These are phyloP conservation scores for Penicillium sp. DNA, from an alignment of 2,329 filamentous ascomycete genomes.

Conservation along the genomic window DNA sequence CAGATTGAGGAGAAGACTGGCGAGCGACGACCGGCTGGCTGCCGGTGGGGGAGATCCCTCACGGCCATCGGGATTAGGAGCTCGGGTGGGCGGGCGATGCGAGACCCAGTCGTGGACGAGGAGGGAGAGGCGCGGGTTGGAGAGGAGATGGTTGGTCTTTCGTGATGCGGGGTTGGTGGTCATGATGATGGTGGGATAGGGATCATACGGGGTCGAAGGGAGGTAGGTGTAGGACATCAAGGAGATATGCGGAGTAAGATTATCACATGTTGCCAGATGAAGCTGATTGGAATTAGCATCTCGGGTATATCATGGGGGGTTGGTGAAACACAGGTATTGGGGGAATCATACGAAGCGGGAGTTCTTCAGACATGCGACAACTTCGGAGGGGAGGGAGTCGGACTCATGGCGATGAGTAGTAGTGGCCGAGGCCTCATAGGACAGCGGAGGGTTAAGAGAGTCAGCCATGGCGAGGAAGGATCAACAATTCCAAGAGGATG, in stretches of 20 bases:
- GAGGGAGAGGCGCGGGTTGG: constrained; percentile 85
- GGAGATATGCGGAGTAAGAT: constrained; percentile 85
- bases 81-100: constrained; percentile 79
- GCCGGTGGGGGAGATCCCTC: constrained; percentile 68
- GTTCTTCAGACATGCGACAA: constrained; percentile 89
- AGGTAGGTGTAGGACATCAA: constrained; percentile 99
- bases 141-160: constrained; percentile 75
- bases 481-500: background rate
- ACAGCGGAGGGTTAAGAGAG: constrained; percentile 67
- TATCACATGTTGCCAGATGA: constrained; percentile 87
- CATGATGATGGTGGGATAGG: constrained; percentile 87
- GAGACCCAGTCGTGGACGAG: constrained; percentile 99
- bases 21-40: constrained; percentile 71
- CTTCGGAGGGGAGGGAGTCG: constrained; percentile 75
- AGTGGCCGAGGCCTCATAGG: constrained; percentile 74
- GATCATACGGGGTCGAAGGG: constrained; percentile 70
- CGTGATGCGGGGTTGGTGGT: constrained; percentile 77
- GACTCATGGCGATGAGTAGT: constrained; percentile 73
- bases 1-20: constrained; percentile 82
- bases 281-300: constrained; percentile 61
- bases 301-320: background rate
- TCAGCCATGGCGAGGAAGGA: constrained; percentile 43
- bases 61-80: constrained; percentile 56
- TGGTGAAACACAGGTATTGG: background rate
- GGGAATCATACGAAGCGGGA: constrained; percentile 77